A percentile compares a stretch with the other conserved stretches of the same genome.
Conservation (phyloP, 345 rosid genomes). For the Euphorbia tirucalli region DNA sequence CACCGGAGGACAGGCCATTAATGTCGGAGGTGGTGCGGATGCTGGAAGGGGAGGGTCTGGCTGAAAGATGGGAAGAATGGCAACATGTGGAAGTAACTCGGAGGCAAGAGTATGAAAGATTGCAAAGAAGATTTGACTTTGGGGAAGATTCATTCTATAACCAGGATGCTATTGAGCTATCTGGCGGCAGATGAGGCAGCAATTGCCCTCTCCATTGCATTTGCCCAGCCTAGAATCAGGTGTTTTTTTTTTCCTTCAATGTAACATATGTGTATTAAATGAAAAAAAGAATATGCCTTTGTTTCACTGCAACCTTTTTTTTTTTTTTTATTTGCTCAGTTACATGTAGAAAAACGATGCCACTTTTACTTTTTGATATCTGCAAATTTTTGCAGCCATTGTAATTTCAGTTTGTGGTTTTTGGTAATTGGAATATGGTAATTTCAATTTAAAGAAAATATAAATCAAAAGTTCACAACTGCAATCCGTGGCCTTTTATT, state of each 20-base stretch:
- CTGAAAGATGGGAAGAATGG: conserved; percentile 99
- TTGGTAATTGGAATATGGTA: no score
- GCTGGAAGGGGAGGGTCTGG: conserved; percentile 97
- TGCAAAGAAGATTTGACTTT: conserved; percentile 82
- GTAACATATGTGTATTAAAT: background rate
- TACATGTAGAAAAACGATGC: background rate
- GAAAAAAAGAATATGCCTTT: background rate
- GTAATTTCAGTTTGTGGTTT: no score
- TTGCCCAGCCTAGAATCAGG: no score
- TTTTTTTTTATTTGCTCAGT: background rate
- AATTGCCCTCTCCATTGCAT: background rate
- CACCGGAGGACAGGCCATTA: conserved; percentile 82
- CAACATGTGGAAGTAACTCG: conserved; percentile 77
- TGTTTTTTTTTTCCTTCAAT: background rate
- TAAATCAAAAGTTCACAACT: no score
- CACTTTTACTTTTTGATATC: background rate
- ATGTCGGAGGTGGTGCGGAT: conserved; percentile 94
- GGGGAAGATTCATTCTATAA: conserved; percentile 80
- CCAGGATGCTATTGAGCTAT: conserved; percentile 81
- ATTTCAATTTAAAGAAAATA: no score
- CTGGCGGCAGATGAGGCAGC: conserved; percentile 70
- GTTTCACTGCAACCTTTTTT: background rate
- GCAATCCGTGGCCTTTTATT: no score
- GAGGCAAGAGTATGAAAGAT: conserved; percentile 74
- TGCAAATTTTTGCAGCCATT: no score